Conservation (phyloP, 2,329 filamentous ascomycete genomes). For the Botrytis tulipae region DNA sequence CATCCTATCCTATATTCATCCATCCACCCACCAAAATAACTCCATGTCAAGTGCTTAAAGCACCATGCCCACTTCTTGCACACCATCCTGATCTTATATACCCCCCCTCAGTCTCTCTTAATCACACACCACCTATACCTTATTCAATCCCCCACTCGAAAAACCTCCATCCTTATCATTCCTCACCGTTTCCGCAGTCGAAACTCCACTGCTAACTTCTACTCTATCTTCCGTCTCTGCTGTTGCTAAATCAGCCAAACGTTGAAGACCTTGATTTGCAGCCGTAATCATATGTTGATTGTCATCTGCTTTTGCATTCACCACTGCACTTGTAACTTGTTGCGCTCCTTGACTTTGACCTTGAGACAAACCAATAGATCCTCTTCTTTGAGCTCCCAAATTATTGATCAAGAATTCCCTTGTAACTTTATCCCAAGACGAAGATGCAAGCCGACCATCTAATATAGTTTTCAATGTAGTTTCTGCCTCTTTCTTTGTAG, state of each 20-base stretch:
- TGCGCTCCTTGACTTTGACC: neutral
- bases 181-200: neutral
- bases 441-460: constrained; percentile 50
- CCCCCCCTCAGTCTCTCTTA: neutral
- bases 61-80: neutral
- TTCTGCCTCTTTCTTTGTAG: constrained; percentile 56
- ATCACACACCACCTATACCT: neutral
- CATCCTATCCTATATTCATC: neutral
- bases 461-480: constrained; percentile 55
- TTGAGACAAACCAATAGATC: neutral
- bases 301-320: constrained; percentile 17
- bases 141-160: neutral
- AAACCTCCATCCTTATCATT: neutral
- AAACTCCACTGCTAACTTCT: neutral
- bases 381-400: neutral
- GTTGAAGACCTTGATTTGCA: constrained; percentile 48
- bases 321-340: neutral
- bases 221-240: constrained; percentile 23
- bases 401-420: constrained; percentile 42
- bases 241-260: constrained; percentile 53
- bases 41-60: neutral
- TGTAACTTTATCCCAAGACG: constrained; percentile 57
- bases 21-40: neutral
- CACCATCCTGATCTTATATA: neutral
- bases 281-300: constrained; percentile 31